Base-by-base conservation (phyloP, 768 basidiomycete species). In the Leccinum rimulosum region DNA sequence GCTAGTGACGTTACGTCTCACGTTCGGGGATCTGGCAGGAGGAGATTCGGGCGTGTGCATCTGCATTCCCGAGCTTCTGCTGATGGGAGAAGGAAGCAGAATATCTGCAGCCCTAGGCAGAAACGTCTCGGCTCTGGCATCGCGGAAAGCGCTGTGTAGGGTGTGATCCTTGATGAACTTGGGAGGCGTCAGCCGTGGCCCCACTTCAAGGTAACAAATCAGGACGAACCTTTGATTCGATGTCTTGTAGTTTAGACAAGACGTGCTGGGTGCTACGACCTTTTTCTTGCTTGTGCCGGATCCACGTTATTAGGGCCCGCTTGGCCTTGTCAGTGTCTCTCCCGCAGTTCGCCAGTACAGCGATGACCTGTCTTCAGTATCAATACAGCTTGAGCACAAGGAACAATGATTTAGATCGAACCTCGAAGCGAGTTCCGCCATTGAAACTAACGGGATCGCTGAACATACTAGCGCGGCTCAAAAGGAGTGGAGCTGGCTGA, bases 311-410 rank as follows among this genome's bases (percentile, higher is more conserved):
- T 1, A 73, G 53, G 19, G 72, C 72, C 12, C 65, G 64, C 45
- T 65, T 64, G 14, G 72, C 72, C 43, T 12, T 65, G 43, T 60
- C 63, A 6, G 63, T 70, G 56, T 73, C 73, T 33, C 61, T 60
- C 7, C 72, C 72, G 50, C 72, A 73, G 19, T 74, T 74, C 2
- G 72, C 72, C n/a, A 73, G 60, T 28, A 73, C 72, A 7, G 71
- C 14, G 52, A 74, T 66, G 57, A 73, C 72, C 72, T 73, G 38
- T 63, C 28, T 8, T 9, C 45, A 25, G 54, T 17, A 12, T 66
- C n/a, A 59, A 27, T 12, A 53, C 25, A 11, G 54, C 12, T n/a
- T n/a, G 40, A 9, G 6, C 2, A 40, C 25, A 52, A 11, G 27
- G 6, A 4, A 1, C 6, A 27, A 14, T 25, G 15, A 2, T 1